A percentile compares a stretch with the other conserved stretches of the same genome.
These are phyloP conservation scores for Camellia granthamiana DNA, from an alignment of 148 eudicot species.

Conservation along the genomic window DNA sequence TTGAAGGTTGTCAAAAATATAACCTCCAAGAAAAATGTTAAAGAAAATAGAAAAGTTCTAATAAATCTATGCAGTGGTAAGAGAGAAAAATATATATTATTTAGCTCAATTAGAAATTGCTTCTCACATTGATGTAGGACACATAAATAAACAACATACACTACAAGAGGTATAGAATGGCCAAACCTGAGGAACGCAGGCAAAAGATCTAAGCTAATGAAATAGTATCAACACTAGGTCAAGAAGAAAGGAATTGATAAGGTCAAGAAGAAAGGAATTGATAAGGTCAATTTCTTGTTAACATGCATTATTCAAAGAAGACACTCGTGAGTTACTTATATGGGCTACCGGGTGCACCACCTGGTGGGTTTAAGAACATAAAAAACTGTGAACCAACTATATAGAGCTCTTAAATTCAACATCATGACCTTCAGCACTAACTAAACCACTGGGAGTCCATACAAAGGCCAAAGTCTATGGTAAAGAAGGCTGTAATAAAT, in stretches of 20 bases:
- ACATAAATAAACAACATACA: background rate
- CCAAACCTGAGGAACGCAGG: too few relatives aligned
- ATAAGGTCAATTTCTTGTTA: slow-evolving; percentile 1
- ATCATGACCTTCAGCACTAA: slow-evolving; percentile 2
- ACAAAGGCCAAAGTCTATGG: too few relatives aligned
- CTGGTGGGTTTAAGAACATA: background rate
- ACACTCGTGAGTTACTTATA: background rate
- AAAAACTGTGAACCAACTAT: background rate
- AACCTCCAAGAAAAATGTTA: background rate
- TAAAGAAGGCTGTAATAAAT: too few relatives aligned
- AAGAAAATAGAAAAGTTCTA: background rate
- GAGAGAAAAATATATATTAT: background rate
- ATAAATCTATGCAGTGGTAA: background rate
- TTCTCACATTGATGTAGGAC: background rate
- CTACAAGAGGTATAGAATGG: background rate
- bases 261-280: background rate
- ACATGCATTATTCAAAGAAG: background rate
- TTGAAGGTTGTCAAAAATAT: background rate
- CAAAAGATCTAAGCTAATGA: background rate
- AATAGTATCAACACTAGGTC: background rate
- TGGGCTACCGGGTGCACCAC: background rate
- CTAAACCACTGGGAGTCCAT: background rate
- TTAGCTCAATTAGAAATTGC: background rate
- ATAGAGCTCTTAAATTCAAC: background rate
- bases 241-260: background rate